phyloP scores from a whole-genome alignment of 768 basidiomycete genomes.

The Porphyrellus cyaneotinctus region DNA sequence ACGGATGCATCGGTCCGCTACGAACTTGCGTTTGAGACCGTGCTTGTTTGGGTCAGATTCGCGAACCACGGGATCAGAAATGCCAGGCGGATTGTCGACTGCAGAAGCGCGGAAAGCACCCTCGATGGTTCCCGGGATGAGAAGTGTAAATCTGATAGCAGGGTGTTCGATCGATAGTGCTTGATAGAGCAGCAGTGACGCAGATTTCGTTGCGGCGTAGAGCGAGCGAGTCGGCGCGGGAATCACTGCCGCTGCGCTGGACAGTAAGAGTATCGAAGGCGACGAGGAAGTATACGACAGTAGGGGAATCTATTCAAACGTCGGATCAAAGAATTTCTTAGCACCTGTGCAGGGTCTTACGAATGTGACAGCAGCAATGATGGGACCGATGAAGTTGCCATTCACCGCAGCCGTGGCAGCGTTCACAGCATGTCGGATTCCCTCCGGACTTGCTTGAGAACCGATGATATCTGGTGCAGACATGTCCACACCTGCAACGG shows the following conservation, averaged over 20 bases:
- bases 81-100: constrained; percentile 48
- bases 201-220: constrained; percentile 81
- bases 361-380: constrained; percentile 65
- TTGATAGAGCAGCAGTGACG: constrained; percentile 73
- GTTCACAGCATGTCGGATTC: constrained; percentile 54
- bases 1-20: constrained; percentile 55
- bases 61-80: constrained; percentile 28
- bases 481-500: constrained; percentile 55
- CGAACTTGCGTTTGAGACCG: constrained; percentile 56
- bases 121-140: constrained; percentile 69
- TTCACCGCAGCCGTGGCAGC: constrained; percentile 53
- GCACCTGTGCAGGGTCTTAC: constrained; percentile 39
- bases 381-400: constrained; percentile 69
- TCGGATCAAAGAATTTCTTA: neutral
- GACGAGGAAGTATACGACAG: constrained; percentile 57
- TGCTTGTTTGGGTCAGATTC: constrained; percentile 52
- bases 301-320: constrained; percentile 60
- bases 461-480: constrained; percentile 27
- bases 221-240: constrained; percentile 84
- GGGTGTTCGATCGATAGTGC: constrained; percentile 80
- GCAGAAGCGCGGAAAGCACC: constrained; percentile 79
- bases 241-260: constrained; percentile 72
- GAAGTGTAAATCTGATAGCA: constrained; percentile 52
- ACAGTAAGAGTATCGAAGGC: constrained; percentile 76
- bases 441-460: constrained; percentile 45